Base-by-base conservation (phyloP, 2,329 filamentous ascomycete species). In the Cladophialophora yegresii region DNA sequence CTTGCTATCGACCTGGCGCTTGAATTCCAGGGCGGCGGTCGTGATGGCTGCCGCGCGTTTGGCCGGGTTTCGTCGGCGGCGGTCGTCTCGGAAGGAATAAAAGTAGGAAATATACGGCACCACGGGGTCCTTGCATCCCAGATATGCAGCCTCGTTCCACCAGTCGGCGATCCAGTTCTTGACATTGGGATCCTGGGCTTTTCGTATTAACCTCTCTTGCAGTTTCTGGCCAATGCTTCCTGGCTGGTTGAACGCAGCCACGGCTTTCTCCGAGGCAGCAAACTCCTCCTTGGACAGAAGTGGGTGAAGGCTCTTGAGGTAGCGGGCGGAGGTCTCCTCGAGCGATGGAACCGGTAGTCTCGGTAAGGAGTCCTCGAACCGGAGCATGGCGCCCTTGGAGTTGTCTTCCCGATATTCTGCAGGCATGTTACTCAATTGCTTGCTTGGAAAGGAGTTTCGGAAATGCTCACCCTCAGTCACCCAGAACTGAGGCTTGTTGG, bases 71-170 rank as follows among this genome's bases (percentile, higher is more conserved):
- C 92, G 88, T 70, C 93, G 87, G 75, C 88, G 85, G 71, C 91
- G 88, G 79, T 99, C 96, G 78, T 99, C 95, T 71, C 92, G 87
- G 82, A 98, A 93, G 61, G 93, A 97, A 83, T 99, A 99, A 82
- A 99, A 99, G 85, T 99, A 99, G 79, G 92, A 96, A 74, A 99
- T 95, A 76, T 98, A 99, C 67, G 95, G 95, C 20, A 98, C 91
- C 54, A 99, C 91, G 10, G 95, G 95, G 77, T 98, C 95, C 70
- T 93, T 90, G 82, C 98, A 98, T 70, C 81, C 85, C 70, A 99
- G 87, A 80, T 99, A 99, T 64, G 95, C 95, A 4, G 88, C 87
- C 59, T 96, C 87, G 77, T 99, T 98, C 95, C 95, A 99, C 95
- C 95, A 99, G 72, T 99, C 93, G 72, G 89, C 88, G 63, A 99